Conservation (phyloP, 1,284 basidiomycete genomes). For the Marasmius oreades region DNA sequence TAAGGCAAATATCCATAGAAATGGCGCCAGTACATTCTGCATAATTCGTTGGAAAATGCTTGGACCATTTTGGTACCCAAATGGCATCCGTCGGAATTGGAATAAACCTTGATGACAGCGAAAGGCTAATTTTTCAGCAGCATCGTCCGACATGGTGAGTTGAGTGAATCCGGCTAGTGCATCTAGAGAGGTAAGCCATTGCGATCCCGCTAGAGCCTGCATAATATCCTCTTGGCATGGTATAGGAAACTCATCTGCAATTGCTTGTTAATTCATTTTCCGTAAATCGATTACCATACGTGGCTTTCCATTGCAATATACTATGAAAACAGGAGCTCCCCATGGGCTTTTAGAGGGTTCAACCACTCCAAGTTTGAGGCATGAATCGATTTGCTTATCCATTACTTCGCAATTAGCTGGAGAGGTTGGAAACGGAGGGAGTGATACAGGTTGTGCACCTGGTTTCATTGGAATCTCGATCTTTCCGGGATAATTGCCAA, state of each 20-base stretch:
- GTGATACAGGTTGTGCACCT: slow-evolving; percentile 19
- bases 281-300: slow-evolving; percentile 25
- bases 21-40: slow-evolving; percentile 10
- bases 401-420: slow-evolving; percentile 26
- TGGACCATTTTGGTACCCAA: slow-evolving; percentile 27
- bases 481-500: slow-evolving; percentile 19
- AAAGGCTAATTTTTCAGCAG: slow-evolving; percentile 24
- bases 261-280: slow-evolving; percentile 21
- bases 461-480: slow-evolving; percentile 18
- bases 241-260: slow-evolving; percentile 26
- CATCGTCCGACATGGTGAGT: slow-evolving; percentile 18
- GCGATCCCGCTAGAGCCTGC: slow-evolving; percentile 19
- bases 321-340: slow-evolving; percentile 23
- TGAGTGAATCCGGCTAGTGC: slow-evolving; percentile 27
- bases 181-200: slow-evolving; percentile 24
- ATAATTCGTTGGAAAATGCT: slow-evolving; percentile 12
- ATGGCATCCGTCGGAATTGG: slow-evolving; percentile 28
- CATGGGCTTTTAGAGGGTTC: slow-evolving; percentile 28
- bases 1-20: slow-evolving; percentile 11
- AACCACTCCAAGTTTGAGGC: slow-evolving; percentile 23
- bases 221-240: slow-evolving; percentile 27
- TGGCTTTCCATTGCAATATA: slow-evolving; percentile 24
- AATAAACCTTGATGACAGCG: slow-evolving; percentile 24
- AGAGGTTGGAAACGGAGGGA: slow-evolving; percentile 22
- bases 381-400: slow-evolving; percentile 24